Evolutionary conservation across 2,329 filamentous ascomycete genomes (phyloP), one percentile per base, ranked within the genome.

Genomic region (Claviceps humidiphila): DNA sequence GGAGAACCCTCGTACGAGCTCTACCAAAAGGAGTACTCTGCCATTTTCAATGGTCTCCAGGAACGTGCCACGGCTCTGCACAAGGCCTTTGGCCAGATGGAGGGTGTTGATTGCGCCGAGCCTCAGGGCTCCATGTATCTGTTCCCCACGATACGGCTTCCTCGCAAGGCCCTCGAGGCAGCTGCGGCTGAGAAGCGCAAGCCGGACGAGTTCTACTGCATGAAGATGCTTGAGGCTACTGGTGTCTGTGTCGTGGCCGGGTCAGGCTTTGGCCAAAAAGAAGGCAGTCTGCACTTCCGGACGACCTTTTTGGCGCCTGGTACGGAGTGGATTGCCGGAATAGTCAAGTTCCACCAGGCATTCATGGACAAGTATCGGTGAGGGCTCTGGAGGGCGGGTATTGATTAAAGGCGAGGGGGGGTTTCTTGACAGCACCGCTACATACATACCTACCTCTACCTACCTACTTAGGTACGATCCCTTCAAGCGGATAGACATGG

Each of bases 81-180:
- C 71, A 79, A 89, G 62, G 90, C 91, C 30, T 98, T 98, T 71
- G 75, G 82, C 68, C 73, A 89, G 65, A 97, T 98, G 93, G 91
- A 97, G 70, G 93, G 93, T 54, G 91, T 98, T 54, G 81, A 90
- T 67, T 95, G 90, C 71, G 85, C 86, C 62, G 77, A 82, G 60
- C 93, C 93, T 52, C 87, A 95, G 78, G 93, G 93, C 55, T 85
- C 87, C 66, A 98, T 98, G 93, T 98, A 98, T 74, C 85, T 98
- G 63, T 98, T 97, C 81, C 93, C 93, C 24, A 93, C 88, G 60
- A 95, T 98, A 71, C 81, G 75, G 38, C 75, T 98, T 24, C 81
- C 93, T 1, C 60, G 71, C 24, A 88, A 87, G 71, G 93, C 89
- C 42, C 70, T 84, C 56, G 83, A 84, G 58, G 87, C 87, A 16